phyloP scores from a whole-genome alignment of 129 eudicot species.

The Lonicera japonica region DNA sequence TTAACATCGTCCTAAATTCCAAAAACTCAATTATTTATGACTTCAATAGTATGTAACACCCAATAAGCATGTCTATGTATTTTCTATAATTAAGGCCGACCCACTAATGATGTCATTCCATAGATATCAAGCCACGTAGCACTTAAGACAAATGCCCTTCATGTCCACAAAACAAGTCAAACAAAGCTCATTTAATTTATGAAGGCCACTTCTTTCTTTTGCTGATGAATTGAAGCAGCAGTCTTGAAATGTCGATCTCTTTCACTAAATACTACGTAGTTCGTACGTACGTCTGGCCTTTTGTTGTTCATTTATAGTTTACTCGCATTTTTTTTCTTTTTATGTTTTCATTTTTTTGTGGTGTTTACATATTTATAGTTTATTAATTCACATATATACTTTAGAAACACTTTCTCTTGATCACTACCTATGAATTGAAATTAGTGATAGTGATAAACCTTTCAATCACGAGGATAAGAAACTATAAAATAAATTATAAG shows the following conservation, averaged over 20 bases:
- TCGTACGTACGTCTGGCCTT: slow-evolving; percentile 23
- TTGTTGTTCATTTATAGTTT: slow-evolving; percentile 7
- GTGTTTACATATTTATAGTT: no score
- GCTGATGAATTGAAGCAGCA: not conserved
- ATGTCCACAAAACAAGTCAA: slow-evolving; percentile 1
- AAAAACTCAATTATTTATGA: not conserved
- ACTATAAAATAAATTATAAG: no score
- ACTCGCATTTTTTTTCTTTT: not conserved
- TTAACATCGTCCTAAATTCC: no score
- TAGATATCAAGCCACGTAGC: not conserved
- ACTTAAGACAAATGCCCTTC: slow-evolving; percentile 1
- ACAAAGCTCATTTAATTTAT: not conserved
- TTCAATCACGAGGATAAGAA: no score
- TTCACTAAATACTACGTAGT: not conserved
- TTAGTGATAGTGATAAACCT: no score
- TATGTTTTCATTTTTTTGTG: no score
- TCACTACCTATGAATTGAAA: no score
- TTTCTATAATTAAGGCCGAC: not conserved
- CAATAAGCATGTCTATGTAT: not conserved
- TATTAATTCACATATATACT: no score
- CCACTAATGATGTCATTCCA: no score
- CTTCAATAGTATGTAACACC: not conserved
- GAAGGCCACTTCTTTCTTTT: not conserved
- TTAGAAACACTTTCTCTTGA: no score
- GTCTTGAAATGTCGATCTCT: not conserved